Base-by-base conservation (phyloP, 495 filamentous ascomycete species). In the Daldinia decipiens region DNA sequence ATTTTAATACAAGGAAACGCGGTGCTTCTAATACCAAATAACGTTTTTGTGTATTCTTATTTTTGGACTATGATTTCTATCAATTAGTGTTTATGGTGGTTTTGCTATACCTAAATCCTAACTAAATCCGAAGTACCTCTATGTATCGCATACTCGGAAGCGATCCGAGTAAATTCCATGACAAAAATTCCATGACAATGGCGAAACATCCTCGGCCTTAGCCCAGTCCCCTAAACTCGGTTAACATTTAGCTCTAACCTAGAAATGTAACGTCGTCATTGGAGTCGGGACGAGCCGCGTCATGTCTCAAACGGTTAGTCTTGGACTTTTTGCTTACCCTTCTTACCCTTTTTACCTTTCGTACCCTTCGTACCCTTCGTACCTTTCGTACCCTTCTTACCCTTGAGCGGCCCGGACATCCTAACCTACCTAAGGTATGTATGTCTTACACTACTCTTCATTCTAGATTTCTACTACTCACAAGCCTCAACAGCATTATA, bases 1-100 rank as follows among this genome's bases (percentile, higher is more conserved):
- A 77, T 77, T 68, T 38, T 68, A 77, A 75, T 73, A 69, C 62
- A 68, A 73, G 53, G 59, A 67, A 62, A 43, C 39, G 60, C 34
- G 61, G 26, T 63, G 72, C 67, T 66, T 47, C 26, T 59, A 59
- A 27, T 50, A 70, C 59, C 51, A 67, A 67, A 24, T 55, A 53
- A 17, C 26, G 24, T 31, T 29, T 27, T 53, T 47, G 43, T 12
- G 9, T 45, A 17, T 6, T 47, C 43, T 12, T 4, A 3, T 47
- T 47, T 24, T 47, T 47, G 43, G 17, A 47, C 9, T 21, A 21
- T 24, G 4, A 8, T 11, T 47, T 24, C 19, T 24, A 4, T 47
- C 3, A 24, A 21, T 47, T 47, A 3, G 19, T 47, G 43, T 47
- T 47, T 47, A 19, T 47, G 40, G 12, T 39, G 15, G n/a, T 15